Percentiles rank a stretch among this genome's conserved stretches.
Evolutionary conservation across 306 rosid genomes (phyloP).

Genomic region (Trifolium subterraneum): DNA sequence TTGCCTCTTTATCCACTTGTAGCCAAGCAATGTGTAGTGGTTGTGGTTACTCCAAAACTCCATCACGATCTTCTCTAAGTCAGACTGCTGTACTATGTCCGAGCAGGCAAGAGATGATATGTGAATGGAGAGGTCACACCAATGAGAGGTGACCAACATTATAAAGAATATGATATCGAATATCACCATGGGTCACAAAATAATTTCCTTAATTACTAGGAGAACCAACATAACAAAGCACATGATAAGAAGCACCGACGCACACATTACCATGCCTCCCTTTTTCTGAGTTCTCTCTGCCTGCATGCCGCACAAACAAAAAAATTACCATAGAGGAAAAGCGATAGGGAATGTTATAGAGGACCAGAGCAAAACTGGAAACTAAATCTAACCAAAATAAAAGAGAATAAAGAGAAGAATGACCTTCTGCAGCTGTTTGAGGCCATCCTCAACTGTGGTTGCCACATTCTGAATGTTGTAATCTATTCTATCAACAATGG

Average conservation of each 20-base stretch:
- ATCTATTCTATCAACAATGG: slow-evolving; percentile 97
- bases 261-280: slow-evolving; percentile 98
- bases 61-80: too few relatives aligned
- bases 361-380: slow-evolving; percentile 18
- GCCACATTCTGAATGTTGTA: slow-evolving; percentile 96
- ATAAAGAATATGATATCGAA: slow-evolving; percentile 31
- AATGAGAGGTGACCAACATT: slow-evolving; percentile 47
- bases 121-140: slow-evolving; percentile 45
- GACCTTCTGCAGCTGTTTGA: slow-evolving; percentile 94
- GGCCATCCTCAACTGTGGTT: slow-evolving; percentile 93
- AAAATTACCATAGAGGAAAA: slow-evolving; percentile 14
- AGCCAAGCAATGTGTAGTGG: slow-evolving; percentile 15
- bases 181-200: slow-evolving; percentile 59
- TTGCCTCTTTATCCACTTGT: slow-evolving; percentile 34
- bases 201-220: slow-evolving; percentile 82
- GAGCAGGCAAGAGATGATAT: slow-evolving; percentile 38
- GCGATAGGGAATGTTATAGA: slow-evolving; percentile 2
- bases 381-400: slow-evolving; percentile 27
- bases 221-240: slow-evolving; percentile 91
- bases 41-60: slow-evolving; percentile 41
- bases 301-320: slow-evolving; percentile 58
- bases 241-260: slow-evolving; percentile 89
- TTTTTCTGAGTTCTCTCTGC: slow-evolving; percentile 95
- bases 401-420: slow-evolving; percentile 14
- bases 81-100: too few relatives aligned